phyloP scores from a whole-genome alignment of 2,329 filamentous ascomycete species.

The Xylariaceae sp. region DNA sequence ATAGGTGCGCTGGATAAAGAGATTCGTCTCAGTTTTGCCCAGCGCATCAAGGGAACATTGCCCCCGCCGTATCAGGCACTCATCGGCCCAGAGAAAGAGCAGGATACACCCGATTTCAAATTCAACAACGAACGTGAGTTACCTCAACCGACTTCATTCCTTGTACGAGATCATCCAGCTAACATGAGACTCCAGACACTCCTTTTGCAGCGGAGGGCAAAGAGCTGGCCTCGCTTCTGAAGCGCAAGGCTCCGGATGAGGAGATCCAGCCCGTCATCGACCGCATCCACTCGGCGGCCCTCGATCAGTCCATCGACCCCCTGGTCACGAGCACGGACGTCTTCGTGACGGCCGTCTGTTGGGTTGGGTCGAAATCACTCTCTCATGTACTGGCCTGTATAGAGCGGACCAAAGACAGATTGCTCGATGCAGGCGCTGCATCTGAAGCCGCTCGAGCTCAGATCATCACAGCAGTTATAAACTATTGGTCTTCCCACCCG shows the following conservation, averaged over 20 bases:
- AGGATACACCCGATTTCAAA: conserved; percentile 95
- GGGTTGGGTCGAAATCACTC: conserved; percentile 89
- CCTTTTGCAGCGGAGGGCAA: conserved; percentile 83
- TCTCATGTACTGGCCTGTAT: conserved; percentile 95
- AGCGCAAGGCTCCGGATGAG: conserved; percentile 79
- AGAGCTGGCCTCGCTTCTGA: conserved; percentile 73
- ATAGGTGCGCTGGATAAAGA: conserved; percentile 90
- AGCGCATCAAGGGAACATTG: conserved; percentile 90
- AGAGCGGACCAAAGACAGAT: conserved; percentile 85
- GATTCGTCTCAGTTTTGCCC: conserved; percentile 91
- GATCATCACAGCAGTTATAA: conserved; percentile 85
- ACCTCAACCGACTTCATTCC: conserved; percentile 1
- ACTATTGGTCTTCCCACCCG: conserved; percentile 90
- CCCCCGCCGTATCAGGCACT: conserved; percentile 77
- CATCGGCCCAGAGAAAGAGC: conserved; percentile 83
- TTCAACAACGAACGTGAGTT: conserved; percentile 71
- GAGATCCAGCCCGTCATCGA: conserved; percentile 81
- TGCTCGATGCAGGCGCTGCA: conserved; percentile 71
- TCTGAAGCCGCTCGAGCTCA: conserved; percentile 77
- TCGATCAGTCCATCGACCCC: conserved; percentile 68
- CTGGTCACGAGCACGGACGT: conserved; percentile 86
- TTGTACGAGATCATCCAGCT: conserved; percentile 6
- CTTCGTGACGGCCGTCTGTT: conserved; percentile 90
- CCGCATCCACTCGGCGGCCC: conserved; percentile 74
- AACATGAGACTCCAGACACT: conserved; percentile 49